Percentiles rank a stretch among this genome's conserved stretches.
These are phyloP conservation scores for Blastocrithidia nonstop DNA, from an alignment of 208 protist species.

Conservation along the genomic window DNA sequence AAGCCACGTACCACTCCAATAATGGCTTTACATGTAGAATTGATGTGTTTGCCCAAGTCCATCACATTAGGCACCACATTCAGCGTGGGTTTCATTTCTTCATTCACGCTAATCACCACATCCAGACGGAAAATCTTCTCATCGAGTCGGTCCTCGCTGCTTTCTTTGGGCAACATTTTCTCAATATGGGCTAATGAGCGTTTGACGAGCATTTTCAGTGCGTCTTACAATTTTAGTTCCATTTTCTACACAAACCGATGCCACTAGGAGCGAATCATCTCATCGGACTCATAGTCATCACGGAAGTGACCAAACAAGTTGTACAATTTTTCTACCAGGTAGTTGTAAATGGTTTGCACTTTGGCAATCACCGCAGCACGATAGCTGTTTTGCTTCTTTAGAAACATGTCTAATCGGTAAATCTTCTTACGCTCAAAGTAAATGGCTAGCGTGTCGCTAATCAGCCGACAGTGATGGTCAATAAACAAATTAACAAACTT, in stretches of 20 bases:
- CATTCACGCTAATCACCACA: conserved; percentile 84
- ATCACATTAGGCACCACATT: conserved; percentile 83
- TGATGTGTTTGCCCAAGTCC: conserved; percentile 81
- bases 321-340: conserved; percentile 77
- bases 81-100: conserved; percentile 67
- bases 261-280: conserved; percentile 85
- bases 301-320: conserved; percentile 83
- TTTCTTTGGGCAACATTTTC: conserved; percentile 81
- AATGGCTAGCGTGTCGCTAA: conserved; percentile 87
- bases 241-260: conserved; percentile 81
- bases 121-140: conserved; percentile 89
- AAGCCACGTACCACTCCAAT: conserved; percentile 83
- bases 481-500: conserved; percentile 83
- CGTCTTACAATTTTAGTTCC: conserved; percentile 89
- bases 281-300: conserved; percentile 70
- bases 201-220: conserved; percentile 90
- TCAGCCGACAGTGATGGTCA: conserved; percentile 75
- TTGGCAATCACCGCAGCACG: conserved; percentile 52
- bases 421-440: conserved; percentile 91
- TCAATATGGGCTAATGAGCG: conserved; percentile 86
- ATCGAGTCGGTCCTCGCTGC: conserved; percentile 70
- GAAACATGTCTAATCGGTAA: conserved; percentile 81
- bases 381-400: conserved; percentile 73
- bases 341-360: conserved; percentile 58
- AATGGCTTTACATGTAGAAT: conserved; percentile 83